These are phyloP conservation scores for Arachnopeziza araneosa DNA, from an alignment of 2,329 filamentous ascomycete genomes.

Conservation along the genomic window DNA sequence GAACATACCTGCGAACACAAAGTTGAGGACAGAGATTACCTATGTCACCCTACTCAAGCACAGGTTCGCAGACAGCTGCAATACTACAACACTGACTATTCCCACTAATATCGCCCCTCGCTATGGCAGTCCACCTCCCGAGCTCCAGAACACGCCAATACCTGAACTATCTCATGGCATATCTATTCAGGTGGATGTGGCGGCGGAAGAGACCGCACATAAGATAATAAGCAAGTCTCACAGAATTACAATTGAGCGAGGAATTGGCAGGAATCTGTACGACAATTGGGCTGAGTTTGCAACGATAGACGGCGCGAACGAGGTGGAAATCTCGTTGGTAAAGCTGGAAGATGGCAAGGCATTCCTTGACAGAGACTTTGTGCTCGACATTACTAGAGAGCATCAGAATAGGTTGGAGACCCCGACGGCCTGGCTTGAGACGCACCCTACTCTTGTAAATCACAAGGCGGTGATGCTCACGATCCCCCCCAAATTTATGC, in stretches of 20 bases:
- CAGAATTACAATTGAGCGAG: neutral
- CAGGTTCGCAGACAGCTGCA: no score
- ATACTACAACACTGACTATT: neutral
- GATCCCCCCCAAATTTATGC: conserved; percentile 30
- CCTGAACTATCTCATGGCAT: neutral
- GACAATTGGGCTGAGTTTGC: no score
- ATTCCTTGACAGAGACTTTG: conserved; percentile 49
- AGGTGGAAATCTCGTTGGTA: neutral
- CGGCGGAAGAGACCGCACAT: neutral
- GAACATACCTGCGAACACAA: neutral
- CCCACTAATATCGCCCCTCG: neutral
- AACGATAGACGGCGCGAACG: neutral
- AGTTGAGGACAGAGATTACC: neutral
- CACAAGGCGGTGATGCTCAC: conserved; percentile 64
- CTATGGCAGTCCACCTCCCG: neutral
- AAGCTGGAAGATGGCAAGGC: neutral
- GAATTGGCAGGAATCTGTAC: neutral
- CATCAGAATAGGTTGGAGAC: conserved; percentile 36
- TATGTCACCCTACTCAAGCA: neutral
- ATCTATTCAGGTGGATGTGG: neutral
- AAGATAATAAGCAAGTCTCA: neutral
- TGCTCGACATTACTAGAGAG: conserved; percentile 56
- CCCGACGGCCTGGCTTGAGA: conserved; percentile 52
- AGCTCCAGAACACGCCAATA: neutral
- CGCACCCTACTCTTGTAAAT: conserved; percentile 51